Evolutionary conservation across 768 basidiomycete genomes (phyloP).

Genomic region (Mycena vitilis): DNA sequence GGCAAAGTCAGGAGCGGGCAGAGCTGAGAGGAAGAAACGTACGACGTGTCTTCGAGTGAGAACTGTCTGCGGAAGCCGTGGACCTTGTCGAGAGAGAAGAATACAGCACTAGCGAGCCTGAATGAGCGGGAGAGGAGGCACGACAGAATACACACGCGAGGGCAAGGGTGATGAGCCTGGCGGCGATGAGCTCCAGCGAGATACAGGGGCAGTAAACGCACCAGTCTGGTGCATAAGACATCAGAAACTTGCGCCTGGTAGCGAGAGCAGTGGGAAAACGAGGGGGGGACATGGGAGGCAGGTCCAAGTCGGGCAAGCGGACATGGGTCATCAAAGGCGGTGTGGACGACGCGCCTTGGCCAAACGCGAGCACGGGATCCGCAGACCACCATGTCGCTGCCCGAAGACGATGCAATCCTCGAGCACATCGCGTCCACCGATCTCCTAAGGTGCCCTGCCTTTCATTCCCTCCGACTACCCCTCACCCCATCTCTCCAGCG

Average conservation of each 20-base stretch:
- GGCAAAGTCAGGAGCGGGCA: slow-evolving; percentile 44
- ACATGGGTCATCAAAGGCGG: slow-evolving; percentile 7
- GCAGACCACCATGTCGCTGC: not conserved
- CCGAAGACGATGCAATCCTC: slow-evolving; percentile 70
- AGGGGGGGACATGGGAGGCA: slow-evolving; percentile 4
- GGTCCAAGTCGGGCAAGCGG: not conserved
- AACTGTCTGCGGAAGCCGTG: slow-evolving; percentile 83
- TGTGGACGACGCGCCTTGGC: not conserved
- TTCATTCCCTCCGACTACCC: slow-evolving; percentile 8
- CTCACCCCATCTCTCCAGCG: slow-evolving; percentile 49
- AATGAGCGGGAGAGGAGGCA: not conserved
- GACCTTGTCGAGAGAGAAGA: slow-evolving; percentile 73
- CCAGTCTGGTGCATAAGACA: slow-evolving; percentile 85
- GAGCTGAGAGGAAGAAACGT: slow-evolving; percentile 42
- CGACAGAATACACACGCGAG: slow-evolving; percentile 64
- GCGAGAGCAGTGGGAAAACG: not conserved
- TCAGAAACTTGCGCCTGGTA: slow-evolving; percentile 57
- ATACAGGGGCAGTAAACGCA: slow-evolving; percentile 46
- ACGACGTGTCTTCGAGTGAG: slow-evolving; percentile 83
- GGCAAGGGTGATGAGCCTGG: slow-evolving; percentile 74
- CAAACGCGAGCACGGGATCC: slow-evolving; percentile 2
- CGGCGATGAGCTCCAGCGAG: slow-evolving; percentile 2
- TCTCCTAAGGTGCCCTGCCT: slow-evolving; percentile 61
- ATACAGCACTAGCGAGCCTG: slow-evolving; percentile 57
- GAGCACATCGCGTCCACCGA: slow-evolving; percentile 76